Percentiles rank a stretch among this genome's conserved stretches.
phyloP scores from a whole-genome alignment of 1,284 basidiomycete genomes.

The Sporisorium reilianum region DNA sequence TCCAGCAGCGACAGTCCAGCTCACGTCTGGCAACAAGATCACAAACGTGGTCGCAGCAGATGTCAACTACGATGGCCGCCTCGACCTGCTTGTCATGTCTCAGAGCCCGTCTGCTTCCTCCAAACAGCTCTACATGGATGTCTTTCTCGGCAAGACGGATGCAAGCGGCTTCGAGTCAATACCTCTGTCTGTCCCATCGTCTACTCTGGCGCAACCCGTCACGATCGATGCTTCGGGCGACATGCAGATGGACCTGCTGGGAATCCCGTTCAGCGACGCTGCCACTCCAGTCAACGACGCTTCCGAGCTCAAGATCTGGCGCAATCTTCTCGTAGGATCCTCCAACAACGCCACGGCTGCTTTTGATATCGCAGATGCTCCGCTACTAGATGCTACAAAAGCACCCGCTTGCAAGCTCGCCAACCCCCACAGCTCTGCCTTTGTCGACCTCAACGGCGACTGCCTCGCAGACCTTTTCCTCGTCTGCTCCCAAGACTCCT shows the following conservation, averaged over 20 bases:
- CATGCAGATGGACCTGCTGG: constrained; percentile 88
- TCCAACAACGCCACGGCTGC: constrained; percentile 28
- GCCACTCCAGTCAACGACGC: constrained; percentile 20
- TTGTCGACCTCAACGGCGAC: constrained; percentile 95
- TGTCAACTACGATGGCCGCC: constrained; percentile 88
- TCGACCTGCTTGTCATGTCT: constrained; percentile 88
- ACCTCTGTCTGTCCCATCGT: constrained; percentile 74
- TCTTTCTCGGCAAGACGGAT: constrained; percentile 46
- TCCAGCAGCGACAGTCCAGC: constrained; percentile 68
- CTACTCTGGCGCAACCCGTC: constrained; percentile 82
- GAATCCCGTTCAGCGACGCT: constrained; percentile 72
- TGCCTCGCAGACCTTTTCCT: constrained; percentile 94
- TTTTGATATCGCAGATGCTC: constrained; percentile 34
- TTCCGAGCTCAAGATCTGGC: constrained; percentile 51
- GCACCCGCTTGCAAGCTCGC: constrained; percentile 76
- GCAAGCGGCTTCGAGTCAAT: constrained; percentile 45
- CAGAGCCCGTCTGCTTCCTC: constrained; percentile 24
- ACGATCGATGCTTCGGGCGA: constrained; percentile 87
- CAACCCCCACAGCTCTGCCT: constrained; percentile 91
- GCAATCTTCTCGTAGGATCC: constrained; percentile 48
- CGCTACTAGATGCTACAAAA: constrained; percentile 28
- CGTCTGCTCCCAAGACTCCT: constrained; percentile 76
- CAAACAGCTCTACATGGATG: constrained; percentile 36
- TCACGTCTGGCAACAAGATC: constrained; percentile 55
- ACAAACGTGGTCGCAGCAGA: constrained; percentile 89